Evolutionary conservation across 225 moss, liverwort and hornwort species (phyloP), one percentile per base, ranked within the genome.

Genomic region (Polytrichum commune): DNA sequence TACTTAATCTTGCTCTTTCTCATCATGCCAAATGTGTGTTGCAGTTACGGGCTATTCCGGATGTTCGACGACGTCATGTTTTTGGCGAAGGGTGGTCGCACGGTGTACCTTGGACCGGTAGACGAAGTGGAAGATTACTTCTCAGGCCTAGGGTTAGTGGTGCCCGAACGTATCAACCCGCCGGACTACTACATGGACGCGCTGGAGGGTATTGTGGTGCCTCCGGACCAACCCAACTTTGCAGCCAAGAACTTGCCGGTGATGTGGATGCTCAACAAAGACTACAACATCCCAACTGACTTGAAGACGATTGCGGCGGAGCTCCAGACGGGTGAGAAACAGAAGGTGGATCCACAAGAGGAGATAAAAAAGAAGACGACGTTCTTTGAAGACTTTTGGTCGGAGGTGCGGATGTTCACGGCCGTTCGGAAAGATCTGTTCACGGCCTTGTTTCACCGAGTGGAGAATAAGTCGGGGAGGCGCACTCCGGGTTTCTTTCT

Each of bases 21-120:
- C 16, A 46, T 46, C 13, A 46, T 58, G 65, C 54, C 24, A 53
- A 68, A 53, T 30, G 72, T 54, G 61, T 54, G 61, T 18, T 76
- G 75, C 84, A 96, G 96, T 76, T 93, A 93, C 62, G 96, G 92
- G 26, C 77, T 96, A 23, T 96, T 96, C 71, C 74, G 76, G 73
- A 92, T 93, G 93, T 96, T 96, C 76, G 93, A 96, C 75, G 96
- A 96, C 57, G 96, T 96, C 53, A 89, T 93, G 92, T 78, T 96
- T 73, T 46, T 96, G 69, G 93, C 96, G 6, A 93, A 90, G 29
- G 92, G 86, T 7, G 96, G 96, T 19, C 90, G 82, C 65, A 92
- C 92, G 1, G 92, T 90, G 24, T 96, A 96, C 58, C 60, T 93
- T 32, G 96, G 96, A 20, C 92, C 96, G n/a, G 88, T 89, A 55